Evolutionary conservation across 2,329 filamentous ascomycete genomes (phyloP), one percentile per base, ranked within the genome.

Genomic region (Colletotrichum sp.): DNA sequence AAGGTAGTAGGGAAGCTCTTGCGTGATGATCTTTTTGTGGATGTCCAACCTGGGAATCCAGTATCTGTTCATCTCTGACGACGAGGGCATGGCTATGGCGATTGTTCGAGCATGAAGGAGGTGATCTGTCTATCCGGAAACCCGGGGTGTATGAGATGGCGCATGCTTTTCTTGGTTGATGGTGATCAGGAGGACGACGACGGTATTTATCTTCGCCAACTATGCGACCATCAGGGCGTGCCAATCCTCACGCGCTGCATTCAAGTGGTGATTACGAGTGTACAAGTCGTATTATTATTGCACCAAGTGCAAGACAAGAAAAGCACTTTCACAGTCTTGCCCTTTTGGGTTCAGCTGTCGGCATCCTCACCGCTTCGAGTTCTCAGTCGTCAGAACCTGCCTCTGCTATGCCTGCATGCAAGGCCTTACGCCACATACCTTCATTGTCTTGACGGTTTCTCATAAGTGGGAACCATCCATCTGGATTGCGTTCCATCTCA

Each of bases 41-140:
- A 92, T 92, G 73, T 91, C 90, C 76, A 88, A 82, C 75, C 90
- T 87, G 16, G 90, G 89, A 75, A 92, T 92, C 90, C 90, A 92
- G 82, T 92, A 92, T 80, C 86, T 87, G 82, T 92, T 92, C 85
- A 90, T 87, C 68, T 82, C 78, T 66, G 79, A 77, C n/a, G 81
- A 43, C 43, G 68, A 69, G 60, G 74, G 32, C 74, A 74, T 75
- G 74, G 16, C 60, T 67, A 55, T 18, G 13, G 48, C 28, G 30
- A 63, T 63, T 63, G 16, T 70, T 32, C 13, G 32, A 36, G 32
- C 71, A 63, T 71, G 43, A 21, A 21, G 38, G n/a, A 61, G 24
- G 32, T 57, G 71, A 76, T 66, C 36, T 71, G 61, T 67, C 43
- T 61, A 24, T 61, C 67, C 66, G 16, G 55, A 32, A 26, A 30